phyloP scores from a whole-genome alignment of 75 land plant species.

The Sequoia sempervirens region DNA sequence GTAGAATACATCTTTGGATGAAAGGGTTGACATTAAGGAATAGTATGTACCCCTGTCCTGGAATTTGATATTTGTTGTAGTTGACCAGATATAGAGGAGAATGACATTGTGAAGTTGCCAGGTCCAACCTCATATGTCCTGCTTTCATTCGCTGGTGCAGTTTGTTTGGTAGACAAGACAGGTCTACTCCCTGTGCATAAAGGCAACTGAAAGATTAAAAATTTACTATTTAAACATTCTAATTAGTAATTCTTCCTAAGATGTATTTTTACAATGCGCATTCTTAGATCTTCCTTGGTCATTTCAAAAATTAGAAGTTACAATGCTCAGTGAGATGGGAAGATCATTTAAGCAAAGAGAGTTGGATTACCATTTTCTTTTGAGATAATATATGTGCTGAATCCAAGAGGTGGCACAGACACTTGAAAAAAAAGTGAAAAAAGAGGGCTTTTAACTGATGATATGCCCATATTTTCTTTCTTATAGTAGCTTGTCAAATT shows the following conservation, averaged over 20 bases:
- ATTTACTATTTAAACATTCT: neutral
- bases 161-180: conserved; percentile 12
- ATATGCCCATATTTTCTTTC: conserved; percentile 33
- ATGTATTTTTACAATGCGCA: neutral
- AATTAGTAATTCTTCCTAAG: neutral
- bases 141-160: conserved; percentile 9
- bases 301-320: neutral
- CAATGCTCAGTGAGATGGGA: neutral
- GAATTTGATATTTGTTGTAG: conserved; percentile 36
- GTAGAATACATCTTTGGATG: neutral
- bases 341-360: neutral
- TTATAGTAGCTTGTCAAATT: conserved; percentile 39
- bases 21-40: neutral
- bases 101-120: conserved; percentile 54
- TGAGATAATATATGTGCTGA: conserved; percentile 56
- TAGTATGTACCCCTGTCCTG: conserved; percentile 40
- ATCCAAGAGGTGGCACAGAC: conserved; percentile 77
- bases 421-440: conserved; percentile 66
- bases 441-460: conserved; percentile 27
- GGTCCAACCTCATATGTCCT: conserved; percentile 47
- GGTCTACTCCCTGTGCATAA: conserved; percentile 7
- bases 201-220: neutral
- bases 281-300: neutral
- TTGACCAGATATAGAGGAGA: conserved; percentile 46
- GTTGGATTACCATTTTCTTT: neutral